phyloP scores from a whole-genome alignment of 768 basidiomycete species.

The Hortiboletus flavorubellus region DNA sequence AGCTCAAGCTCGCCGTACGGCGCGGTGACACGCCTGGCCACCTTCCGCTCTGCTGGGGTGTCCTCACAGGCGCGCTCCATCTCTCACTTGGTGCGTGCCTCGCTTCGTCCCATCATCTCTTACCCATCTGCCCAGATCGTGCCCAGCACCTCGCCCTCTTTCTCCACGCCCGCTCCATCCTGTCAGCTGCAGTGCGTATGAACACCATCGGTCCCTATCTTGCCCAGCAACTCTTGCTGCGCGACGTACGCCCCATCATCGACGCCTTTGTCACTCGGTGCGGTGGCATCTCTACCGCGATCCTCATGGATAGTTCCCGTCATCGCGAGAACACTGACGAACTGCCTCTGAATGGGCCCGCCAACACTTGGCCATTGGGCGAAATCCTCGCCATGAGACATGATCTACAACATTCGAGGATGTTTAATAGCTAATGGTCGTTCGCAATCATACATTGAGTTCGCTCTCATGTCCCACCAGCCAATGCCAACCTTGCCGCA shows the following conservation, averaged over 20 bases:
- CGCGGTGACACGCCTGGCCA: constrained; percentile 71
- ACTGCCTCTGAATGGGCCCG: constrained; percentile 54
- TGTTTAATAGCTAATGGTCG: constrained; percentile 73
- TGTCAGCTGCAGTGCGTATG: constrained; percentile 90
- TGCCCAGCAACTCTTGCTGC: constrained; percentile 82
- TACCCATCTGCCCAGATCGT: constrained; percentile 50
- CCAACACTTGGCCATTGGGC: constrained; percentile 93
- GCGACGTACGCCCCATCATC: constrained; percentile 66
- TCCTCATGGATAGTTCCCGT: constrained; percentile 23
- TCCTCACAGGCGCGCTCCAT: constrained; percentile 74
- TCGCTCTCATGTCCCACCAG: constrained; percentile 36
- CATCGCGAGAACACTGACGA: constrained; percentile 6
- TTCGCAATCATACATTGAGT: not conserved
- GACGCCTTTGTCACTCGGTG: constrained; percentile 47
- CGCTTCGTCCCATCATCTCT: not conserved
- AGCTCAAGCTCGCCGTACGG: constrained; percentile 66
- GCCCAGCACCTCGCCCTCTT: constrained; percentile 88
- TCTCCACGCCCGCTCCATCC: constrained; percentile 82
- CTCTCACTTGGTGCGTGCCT: constrained; percentile 57
- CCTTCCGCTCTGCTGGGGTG: constrained; percentile 88
- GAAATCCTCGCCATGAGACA: constrained; percentile 89
- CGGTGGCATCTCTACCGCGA: constrained; percentile 47
- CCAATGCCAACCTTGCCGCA: constrained; percentile 79
- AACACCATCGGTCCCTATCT: constrained; percentile 92
- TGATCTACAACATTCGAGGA: constrained; percentile 91